Conservation (phyloP, 1,284 basidiomycete genomes). For the Cronartium quercuum region DNA sequence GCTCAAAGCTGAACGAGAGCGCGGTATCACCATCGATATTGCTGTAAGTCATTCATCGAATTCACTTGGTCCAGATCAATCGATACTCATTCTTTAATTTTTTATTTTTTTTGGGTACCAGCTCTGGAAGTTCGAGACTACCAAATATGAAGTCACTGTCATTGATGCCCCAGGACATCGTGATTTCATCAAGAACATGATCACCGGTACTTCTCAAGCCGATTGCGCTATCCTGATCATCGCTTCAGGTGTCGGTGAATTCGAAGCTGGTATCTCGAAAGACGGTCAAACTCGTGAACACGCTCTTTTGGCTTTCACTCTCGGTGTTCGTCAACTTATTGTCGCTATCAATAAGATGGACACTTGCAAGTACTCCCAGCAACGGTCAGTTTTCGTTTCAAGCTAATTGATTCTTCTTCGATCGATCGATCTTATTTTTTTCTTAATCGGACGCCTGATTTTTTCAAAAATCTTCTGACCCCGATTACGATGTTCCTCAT, state of each 20-base stretch:
- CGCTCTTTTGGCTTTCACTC: slow-evolving; percentile 98
- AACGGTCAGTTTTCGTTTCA: background rate
- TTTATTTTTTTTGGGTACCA: slow-evolving; percentile 1
- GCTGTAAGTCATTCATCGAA: slow-evolving; percentile 55
- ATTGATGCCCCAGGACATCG: slow-evolving; percentile 99
- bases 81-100: too few relatives aligned
- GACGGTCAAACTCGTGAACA: slow-evolving; percentile 99
- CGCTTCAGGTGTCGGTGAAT: slow-evolving; percentile 97
- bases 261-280: slow-evolving; percentile 99
- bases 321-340: slow-evolving; percentile 99
- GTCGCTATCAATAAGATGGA: slow-evolving; percentile 99
- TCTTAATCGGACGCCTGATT: slow-evolving; percentile 42
- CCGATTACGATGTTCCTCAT: slow-evolving; percentile 71
- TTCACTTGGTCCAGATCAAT: too few relatives aligned
- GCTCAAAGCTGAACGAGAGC: slow-evolving; percentile 99
- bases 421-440: slow-evolving; percentile 37
- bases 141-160: slow-evolving; percentile 59
- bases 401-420: slow-evolving; percentile 50
- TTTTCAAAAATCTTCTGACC: slow-evolving; percentile 40
- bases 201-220: slow-evolving; percentile 99
- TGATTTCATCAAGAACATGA: slow-evolving; percentile 99
- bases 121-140: slow-evolving; percentile 90
- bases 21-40: slow-evolving; percentile 99
- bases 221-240: slow-evolving; percentile 99
- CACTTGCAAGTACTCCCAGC: slow-evolving; percentile 64